These are phyloP conservation scores for Solanum chiquidenum DNA, from an alignment of 257 asterid species.

Conservation along the genomic window DNA sequence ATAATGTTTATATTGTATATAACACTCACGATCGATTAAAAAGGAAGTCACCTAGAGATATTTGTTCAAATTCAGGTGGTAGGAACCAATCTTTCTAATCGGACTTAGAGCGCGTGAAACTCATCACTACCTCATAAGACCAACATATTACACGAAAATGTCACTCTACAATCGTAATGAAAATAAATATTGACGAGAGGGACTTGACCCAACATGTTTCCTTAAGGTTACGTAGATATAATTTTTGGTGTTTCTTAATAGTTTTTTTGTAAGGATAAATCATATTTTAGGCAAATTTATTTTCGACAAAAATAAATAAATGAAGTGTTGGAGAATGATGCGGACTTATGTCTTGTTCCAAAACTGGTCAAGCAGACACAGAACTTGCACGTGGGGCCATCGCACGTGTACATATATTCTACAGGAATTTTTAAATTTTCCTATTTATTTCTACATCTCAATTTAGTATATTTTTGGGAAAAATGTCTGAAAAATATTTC, in stretches of 20 bases:
- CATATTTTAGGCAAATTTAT: background rate
- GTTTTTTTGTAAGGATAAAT: background rate
- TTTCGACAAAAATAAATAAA: background rate
- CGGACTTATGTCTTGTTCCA: slow-evolving; percentile 30
- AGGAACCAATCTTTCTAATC: no score
- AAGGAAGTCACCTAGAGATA: no score
- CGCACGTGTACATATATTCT: slow-evolving; percentile 65
- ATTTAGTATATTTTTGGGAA: background rate
- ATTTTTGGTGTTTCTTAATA: background rate
- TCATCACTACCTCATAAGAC: no score
- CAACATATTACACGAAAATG: background rate
- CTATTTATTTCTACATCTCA: background rate
- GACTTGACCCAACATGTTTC: background rate
- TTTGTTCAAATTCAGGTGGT: no score
- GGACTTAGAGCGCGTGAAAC: no score
- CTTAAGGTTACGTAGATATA: background rate
- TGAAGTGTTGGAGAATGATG: slow-evolving; percentile 53
- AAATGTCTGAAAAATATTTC: no score
- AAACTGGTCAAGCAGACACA: slow-evolving; percentile 63
- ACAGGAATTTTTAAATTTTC: background rate
- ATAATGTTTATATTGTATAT: no score
- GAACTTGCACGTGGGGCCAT: slow-evolving; percentile 58
- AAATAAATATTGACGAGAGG: background rate
- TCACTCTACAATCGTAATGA: background rate
- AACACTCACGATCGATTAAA: no score